Evolutionary conservation across 345 rosid genomes (phyloP).

Genomic region (Eucalyptus cladocalyx): DNA sequence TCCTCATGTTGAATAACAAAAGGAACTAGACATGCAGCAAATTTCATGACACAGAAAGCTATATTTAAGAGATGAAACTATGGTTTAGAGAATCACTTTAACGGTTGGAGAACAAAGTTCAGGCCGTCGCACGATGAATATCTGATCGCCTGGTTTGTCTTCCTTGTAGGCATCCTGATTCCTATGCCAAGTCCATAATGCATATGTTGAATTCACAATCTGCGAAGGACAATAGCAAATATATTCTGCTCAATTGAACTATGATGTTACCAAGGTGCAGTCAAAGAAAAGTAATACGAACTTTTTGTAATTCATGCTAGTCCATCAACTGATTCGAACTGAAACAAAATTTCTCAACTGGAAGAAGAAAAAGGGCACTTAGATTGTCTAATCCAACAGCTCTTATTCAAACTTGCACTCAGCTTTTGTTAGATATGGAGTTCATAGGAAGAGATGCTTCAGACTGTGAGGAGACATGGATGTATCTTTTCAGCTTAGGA

Average conservation of each 20-base stretch:
- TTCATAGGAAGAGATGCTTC: neutral
- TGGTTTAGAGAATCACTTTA: slow-evolving; percentile 1
- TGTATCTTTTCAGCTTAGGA: neutral
- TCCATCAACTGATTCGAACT: neutral
- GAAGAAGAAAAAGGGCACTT: neutral
- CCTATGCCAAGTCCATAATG: slow-evolving; percentile 87
- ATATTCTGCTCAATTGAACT: neutral
- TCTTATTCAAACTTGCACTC: neutral
- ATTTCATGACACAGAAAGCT: neutral
- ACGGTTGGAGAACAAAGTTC: slow-evolving; percentile 21
- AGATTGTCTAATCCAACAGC: neutral
- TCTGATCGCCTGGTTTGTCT: slow-evolving; percentile 49
- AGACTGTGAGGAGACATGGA: neutral
- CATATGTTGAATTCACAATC: slow-evolving; percentile 67
- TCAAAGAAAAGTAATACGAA: neutral
- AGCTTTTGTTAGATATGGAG: neutral
- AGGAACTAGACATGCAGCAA: neutral
- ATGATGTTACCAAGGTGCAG: neutral
- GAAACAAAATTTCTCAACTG: neutral
- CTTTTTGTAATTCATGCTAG: neutral
- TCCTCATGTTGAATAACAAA: neutral
- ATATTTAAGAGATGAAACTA: neutral
- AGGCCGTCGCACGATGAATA: slow-evolving; percentile 65
- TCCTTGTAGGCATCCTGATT: slow-evolving; percentile 62
- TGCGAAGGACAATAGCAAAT: neutral